A percentile compares a stretch with the other conserved stretches of the same genome.
Conservation (phyloP, 1,139 yeast species). For the Kurtzmaniella quercitrusa region DNA sequence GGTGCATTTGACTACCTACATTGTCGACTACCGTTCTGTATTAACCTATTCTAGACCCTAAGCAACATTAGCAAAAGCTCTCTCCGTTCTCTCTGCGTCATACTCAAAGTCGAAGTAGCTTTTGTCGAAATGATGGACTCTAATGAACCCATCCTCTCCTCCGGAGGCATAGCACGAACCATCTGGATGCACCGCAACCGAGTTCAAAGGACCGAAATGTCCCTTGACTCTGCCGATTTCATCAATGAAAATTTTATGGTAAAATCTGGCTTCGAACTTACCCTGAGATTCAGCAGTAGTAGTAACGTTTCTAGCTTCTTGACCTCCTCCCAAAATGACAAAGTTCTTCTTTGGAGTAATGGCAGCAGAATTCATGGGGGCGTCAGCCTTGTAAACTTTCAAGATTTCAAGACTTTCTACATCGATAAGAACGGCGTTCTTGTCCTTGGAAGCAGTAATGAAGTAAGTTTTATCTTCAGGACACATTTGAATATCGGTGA, state of each 20-base stretch:
- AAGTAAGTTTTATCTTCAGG: conserved; percentile 80
- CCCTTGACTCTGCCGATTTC: conserved; percentile 97
- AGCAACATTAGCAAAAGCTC: conserved; percentile 36
- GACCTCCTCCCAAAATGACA: conserved; percentile 97
- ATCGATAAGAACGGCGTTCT: conserved; percentile 75
- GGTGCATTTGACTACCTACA: too few relatives aligned
- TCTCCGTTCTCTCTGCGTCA: conserved; percentile 84
- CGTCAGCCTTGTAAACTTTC: conserved; percentile 81
- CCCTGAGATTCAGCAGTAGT: conserved; percentile 94
- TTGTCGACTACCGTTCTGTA: not conserved
- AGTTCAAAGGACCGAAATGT: conserved; percentile 97
- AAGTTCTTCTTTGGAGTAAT: conserved; percentile 90
- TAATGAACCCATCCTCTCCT: conserved; percentile 96
- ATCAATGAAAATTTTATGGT: conserved; percentile 91
- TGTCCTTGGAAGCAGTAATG: conserved; percentile 90
- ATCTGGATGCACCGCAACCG: conserved; percentile 89
- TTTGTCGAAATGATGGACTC: conserved; percentile 91
- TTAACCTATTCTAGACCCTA: conserved; percentile 1
- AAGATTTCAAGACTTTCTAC: conserved; percentile 69
- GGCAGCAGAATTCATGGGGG: conserved; percentile 94
- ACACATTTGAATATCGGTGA: conserved; percentile 89
- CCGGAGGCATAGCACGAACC: conserved; percentile 94
- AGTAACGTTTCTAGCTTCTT: conserved; percentile 97
- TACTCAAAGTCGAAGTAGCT: conserved; percentile 88
- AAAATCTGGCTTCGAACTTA: conserved; percentile 94